Evolutionary conservation across 768 basidiomycete species (phyloP).

Genomic region (Pulveroboletus sp.): DNA sequence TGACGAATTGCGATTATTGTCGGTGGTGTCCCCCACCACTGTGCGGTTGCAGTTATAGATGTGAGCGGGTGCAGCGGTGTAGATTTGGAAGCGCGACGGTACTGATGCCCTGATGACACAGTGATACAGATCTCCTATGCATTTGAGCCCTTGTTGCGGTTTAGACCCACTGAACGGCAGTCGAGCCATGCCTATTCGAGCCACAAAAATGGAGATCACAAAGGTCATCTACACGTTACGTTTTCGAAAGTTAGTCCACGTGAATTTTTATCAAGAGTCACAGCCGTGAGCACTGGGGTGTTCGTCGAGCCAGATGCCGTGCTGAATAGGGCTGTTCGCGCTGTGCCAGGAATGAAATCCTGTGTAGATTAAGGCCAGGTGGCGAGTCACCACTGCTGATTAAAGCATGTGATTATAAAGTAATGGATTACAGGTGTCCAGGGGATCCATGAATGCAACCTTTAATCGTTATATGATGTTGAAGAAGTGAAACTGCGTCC

Average conservation of each 20-base stretch:
- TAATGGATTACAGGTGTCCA: neutral
- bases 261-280: neutral
- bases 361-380: conserved; percentile 2
- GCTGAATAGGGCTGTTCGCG: conserved; percentile 21
- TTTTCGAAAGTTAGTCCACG: neutral
- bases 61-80: neutral
- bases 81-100: no score
- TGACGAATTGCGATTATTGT: no score
- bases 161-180: neutral
- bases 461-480: neutral
- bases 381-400: neutral
- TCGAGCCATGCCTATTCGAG: neutral
- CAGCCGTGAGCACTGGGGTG: neutral
- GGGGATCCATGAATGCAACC: neutral
- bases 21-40: no score
- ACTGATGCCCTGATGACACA: no score
- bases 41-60: neutral
- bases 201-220: conserved; percentile 5
- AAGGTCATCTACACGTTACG: neutral
- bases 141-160: neutral
- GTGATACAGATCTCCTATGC: neutral
- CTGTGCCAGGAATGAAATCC: conserved; percentile 9
- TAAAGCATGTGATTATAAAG: neutral
- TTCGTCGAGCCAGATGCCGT: neutral
- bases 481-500: neutral